Percentiles rank a stretch among this genome's conserved stretches.
Conservation (phyloP, 345 rosid genomes). For the Luvunga scandens region DNA sequence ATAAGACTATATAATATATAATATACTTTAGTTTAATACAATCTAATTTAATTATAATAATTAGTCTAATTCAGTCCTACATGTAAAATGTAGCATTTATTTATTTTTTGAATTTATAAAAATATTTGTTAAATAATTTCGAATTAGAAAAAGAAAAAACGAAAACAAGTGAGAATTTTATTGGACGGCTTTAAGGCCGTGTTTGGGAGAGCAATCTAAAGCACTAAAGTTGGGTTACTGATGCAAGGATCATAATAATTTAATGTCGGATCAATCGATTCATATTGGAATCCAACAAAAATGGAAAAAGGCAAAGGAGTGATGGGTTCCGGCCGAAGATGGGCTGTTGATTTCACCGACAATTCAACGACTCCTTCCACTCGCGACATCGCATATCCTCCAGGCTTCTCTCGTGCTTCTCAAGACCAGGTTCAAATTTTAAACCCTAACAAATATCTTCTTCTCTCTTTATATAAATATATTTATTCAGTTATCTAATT, state of each 20-base stretch:
- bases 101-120: too few relatives aligned
- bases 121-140: too few relatives aligned
- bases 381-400: conserved; percentile 93
- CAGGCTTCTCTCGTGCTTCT: conserved; percentile 85
- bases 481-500: not conserved
- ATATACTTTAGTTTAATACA: too few relatives aligned
- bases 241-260: too few relatives aligned
- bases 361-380: conserved; percentile 71
- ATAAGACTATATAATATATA: too few relatives aligned
- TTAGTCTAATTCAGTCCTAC: too few relatives aligned
- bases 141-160: too few relatives aligned
- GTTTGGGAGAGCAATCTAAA: not conserved
- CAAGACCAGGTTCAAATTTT: conserved; percentile 62
- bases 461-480: not conserved
- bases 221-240: not conserved
- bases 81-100: too few relatives aligned
- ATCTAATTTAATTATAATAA: too few relatives aligned
- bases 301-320: conserved; percentile 99
- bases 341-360: conserved; percentile 97
- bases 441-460: not conserved
- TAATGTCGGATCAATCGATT: not conserved
- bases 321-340: conserved; percentile 91
- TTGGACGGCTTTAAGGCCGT: not conserved
- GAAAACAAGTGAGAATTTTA: too few relatives aligned
- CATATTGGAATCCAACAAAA: not conserved